These are phyloP conservation scores for Paramecium pentaurelia DNA, from an alignment of 73 alveolate genomes.

Conservation along the genomic window DNA sequence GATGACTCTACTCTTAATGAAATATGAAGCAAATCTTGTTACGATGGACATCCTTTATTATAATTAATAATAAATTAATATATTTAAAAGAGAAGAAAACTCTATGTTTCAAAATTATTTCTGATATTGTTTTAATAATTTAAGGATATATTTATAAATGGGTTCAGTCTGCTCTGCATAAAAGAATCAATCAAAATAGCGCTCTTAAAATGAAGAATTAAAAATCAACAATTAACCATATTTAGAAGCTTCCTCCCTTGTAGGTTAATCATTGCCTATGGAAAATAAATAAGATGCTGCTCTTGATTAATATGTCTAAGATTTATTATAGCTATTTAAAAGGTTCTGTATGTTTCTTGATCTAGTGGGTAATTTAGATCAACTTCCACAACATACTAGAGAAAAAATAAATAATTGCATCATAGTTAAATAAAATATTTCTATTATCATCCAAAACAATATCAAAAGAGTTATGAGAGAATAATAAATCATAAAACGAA, in stretches of 20 bases:
- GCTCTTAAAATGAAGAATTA: background rate
- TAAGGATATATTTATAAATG: background rate
- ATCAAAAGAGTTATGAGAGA: background rate
- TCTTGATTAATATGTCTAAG: background rate
- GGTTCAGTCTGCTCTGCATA: constrained; percentile 9
- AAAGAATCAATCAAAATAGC: background rate
- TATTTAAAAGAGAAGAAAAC: background rate
- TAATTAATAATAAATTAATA: background rate
- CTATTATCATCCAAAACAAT: background rate
- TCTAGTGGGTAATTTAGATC: background rate
- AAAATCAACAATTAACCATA: background rate
- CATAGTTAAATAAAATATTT: background rate
- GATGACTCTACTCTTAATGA: constrained; percentile 42
- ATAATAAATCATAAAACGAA: constrained; percentile 6
- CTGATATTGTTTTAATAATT: background rate
- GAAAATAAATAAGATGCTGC: background rate
- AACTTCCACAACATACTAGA: background rate
- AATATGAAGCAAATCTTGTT: constrained; percentile 16
- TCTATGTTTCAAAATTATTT: background rate
- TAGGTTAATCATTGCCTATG: background rate
- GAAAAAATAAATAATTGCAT: background rate
- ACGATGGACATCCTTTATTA: constrained; percentile 9
- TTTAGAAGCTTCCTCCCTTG: background rate
- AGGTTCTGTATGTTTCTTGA: background rate
- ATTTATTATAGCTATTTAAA: background rate